These are phyloP conservation scores for Medicago ruthenica DNA, from an alignment of 306 rosid species.

Conservation along the genomic window DNA sequence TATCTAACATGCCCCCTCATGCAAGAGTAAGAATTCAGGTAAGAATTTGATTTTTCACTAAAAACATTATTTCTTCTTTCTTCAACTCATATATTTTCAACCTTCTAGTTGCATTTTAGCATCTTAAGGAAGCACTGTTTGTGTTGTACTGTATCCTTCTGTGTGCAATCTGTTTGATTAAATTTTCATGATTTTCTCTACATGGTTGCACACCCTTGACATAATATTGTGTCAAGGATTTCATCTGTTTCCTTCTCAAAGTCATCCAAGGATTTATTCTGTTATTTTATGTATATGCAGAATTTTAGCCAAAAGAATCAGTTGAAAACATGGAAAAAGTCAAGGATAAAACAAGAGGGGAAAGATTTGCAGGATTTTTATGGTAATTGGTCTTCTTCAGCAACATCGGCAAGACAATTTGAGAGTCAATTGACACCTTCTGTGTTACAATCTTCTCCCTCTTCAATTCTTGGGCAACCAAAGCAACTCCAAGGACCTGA, in stretches of 20 bases:
- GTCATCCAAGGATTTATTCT: constrained; percentile 23
- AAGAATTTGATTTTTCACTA: too few relatives aligned
- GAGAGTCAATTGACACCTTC: constrained; percentile 60
- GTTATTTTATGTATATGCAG: constrained; percentile 51
- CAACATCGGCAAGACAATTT: constrained; percentile 53
- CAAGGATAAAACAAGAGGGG: constrained; percentile 56
- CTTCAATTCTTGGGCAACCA: constrained; percentile 56
- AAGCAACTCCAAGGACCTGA: constrained; percentile 64
- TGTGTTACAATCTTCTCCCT: constrained; percentile 57
- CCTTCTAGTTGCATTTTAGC: constrained; percentile 18
- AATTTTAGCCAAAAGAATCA: constrained; percentile 53
- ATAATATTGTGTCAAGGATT: constrained; percentile 31
- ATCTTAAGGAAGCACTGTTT: constrained; percentile 8
- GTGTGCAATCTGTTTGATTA: constrained; percentile 18
- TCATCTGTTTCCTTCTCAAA: constrained; percentile 27
- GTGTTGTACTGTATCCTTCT: constrained; percentile 29
- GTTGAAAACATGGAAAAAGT: constrained; percentile 53
- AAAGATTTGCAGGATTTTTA: constrained; percentile 53
- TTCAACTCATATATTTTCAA: too few relatives aligned
- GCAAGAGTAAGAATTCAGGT: not conserved
- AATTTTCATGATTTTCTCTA: constrained; percentile 22
- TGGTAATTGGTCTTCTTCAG: constrained; percentile 67
- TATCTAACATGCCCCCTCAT: not conserved
- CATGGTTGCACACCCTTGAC: not conserved
- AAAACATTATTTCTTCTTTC: too few relatives aligned